phyloP scores from a whole-genome alignment of 176 grass and related monocot genomes.

The Thalia dealbata region DNA sequence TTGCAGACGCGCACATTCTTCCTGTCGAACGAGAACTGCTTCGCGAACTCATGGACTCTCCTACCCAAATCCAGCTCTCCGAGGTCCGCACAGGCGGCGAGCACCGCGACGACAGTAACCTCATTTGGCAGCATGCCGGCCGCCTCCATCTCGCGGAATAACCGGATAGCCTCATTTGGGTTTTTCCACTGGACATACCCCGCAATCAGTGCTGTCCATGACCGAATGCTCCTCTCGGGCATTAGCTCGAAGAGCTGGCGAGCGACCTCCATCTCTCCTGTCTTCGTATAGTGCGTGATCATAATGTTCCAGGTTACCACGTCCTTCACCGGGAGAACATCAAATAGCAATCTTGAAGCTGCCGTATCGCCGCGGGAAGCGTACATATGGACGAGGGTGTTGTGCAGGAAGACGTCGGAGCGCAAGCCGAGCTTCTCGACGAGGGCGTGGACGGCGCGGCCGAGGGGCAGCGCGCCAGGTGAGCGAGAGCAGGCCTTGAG shows the following conservation, averaged over 20 bases:
- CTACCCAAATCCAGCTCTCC: slow-evolving; percentile 17
- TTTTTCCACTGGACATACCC: slow-evolving; percentile 27
- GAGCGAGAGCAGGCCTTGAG: slow-evolving; percentile 22
- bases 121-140: slow-evolving; percentile 20
- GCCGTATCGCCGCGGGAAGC: slow-evolving; percentile 11
- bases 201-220: slow-evolving; percentile 29
- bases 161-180: slow-evolving; percentile 14
- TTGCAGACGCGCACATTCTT: slow-evolving; percentile 36
- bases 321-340: slow-evolving; percentile 24
- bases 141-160: slow-evolving; percentile 26
- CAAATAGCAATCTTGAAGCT: slow-evolving; percentile 20
- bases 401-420: slow-evolving; percentile 20
- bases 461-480: background rate
- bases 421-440: slow-evolving; percentile 20
- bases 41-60: slow-evolving; percentile 16
- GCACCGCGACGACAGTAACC: slow-evolving; percentile 28
- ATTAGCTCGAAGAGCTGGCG: slow-evolving; percentile 27
- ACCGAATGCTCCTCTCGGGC: slow-evolving; percentile 23
- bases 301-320: slow-evolving; percentile 32
- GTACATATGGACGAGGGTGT: slow-evolving; percentile 34
- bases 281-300: slow-evolving; percentile 22
- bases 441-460: slow-evolving; percentile 13
- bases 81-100: slow-evolving; percentile 31
- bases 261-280: slow-evolving; percentile 17
- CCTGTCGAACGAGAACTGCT: background rate